Evolutionary conservation across 441 rosid genomes (phyloP), one percentile per base, ranked within the genome.

Genomic region (Syzygium syzygioides): DNA sequence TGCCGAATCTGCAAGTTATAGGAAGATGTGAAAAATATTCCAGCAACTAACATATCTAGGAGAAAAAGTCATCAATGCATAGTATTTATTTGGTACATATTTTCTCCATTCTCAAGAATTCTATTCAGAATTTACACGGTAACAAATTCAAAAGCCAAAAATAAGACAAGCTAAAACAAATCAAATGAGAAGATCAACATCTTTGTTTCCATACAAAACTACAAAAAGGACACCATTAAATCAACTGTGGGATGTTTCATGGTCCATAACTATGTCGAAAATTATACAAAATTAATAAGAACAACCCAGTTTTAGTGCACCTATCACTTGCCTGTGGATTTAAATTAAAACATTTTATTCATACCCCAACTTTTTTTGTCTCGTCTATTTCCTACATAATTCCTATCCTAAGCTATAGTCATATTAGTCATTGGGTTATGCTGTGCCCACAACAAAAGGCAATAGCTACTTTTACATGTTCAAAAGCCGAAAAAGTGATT

Each of bases 1-100:
- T 97, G 99, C 80, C 99, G 93, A 90, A 98, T 97, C 99, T 98
- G 97, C 89, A 93, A 62, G 64, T 87, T 37, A 76, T 84, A 55
- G 30, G 41, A 83, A 53, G 30, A 60, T 57, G 83, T 37, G 83
- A 41, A 76, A 85, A 55, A 85, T 32, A 25, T 23, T 37, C 62
- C 11, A 1, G 18, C 66, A 85, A 28, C 60, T 54, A 71, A 19
- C 28, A 71, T 20, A 71, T 71, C 80, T 71, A 37, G 50, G 80
- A 71, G 17, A 71, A 12, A 25, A 20, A 71, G n/a, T 37, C 25
- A 45, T 71, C 50, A 37, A 71, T 37, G 80, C 80, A 37, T 25
- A 71, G 80, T 20, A 71, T 71, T 11, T 37, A 34, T 71, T 71
- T 5, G 7, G 80, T 26, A 28, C 28, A 37, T 37, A 71, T 71